A percentile compares a stretch with the other conserved stretches of the same genome.
phyloP scores from a whole-genome alignment of 2,329 filamentous ascomycete species.

The Meredithiella fracta region DNA sequence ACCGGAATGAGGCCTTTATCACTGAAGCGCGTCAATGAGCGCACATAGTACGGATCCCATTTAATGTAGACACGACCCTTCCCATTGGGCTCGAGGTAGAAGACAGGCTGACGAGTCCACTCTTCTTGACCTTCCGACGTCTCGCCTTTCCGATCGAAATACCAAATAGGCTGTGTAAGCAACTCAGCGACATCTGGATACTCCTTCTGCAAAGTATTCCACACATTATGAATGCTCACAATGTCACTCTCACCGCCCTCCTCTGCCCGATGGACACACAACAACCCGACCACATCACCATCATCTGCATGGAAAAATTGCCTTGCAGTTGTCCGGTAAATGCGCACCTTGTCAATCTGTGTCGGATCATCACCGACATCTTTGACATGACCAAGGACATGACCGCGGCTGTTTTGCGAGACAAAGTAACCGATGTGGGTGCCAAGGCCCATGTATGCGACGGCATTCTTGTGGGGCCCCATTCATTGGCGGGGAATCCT shows the following conservation, averaged over 20 bases:
- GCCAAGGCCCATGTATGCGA: conserved; percentile 80
- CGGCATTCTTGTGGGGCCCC: conserved; percentile 65
- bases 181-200: conserved; percentile 63
- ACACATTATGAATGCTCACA: conserved; percentile 62
- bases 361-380: conserved; percentile 62
- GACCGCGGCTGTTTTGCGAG: conserved; percentile 68
- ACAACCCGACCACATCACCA: conserved; percentile 63
- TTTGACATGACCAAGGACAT: conserved; percentile 79
- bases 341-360: conserved; percentile 73
- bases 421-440: conserved; percentile 80
- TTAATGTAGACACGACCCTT: conserved; percentile 45
- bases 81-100: conserved; percentile 58
- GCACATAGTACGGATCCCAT: conserved; percentile 82
- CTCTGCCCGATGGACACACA: conserved; percentile 62
- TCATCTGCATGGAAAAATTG: conserved; percentile 52
- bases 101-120: conserved; percentile 54
- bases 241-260: conserved; percentile 77
- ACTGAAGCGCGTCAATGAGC: conserved; percentile 57
- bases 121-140: conserved; percentile 55
- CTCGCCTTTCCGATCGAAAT: conserved; percentile 85
- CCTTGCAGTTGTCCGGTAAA: conserved; percentile 68
- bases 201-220: conserved; percentile 60
- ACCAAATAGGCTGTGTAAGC: conserved; percentile 67
- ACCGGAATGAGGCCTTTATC: conserved; percentile 56
- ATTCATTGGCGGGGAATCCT: conserved; percentile 58